phyloP scores from a whole-genome alignment of 495 filamentous ascomycete species.

The Neurospora hispaniola region DNA sequence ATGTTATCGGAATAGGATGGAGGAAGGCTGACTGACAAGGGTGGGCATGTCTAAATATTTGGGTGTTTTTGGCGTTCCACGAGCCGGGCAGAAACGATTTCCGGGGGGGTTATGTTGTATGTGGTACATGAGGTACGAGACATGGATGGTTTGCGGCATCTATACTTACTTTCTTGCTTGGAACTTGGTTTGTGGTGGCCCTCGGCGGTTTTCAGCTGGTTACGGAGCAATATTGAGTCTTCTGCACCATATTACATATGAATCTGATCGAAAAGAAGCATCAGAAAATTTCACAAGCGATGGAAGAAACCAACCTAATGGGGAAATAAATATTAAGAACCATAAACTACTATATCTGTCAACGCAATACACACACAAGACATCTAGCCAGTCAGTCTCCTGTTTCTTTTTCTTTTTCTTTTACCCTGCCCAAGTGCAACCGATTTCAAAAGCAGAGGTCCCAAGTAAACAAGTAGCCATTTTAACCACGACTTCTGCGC shows the following conservation, averaged over 20 bases:
- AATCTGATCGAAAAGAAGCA: not conserved
- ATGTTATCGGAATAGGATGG: constrained; percentile 44
- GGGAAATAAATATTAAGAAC: not conserved
- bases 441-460: not conserved
- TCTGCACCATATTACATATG: not conserved
- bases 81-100: not conserved
- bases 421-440: not conserved
- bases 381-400: not conserved
- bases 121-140: not conserved
- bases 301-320: not conserved
- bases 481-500: not conserved
- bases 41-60: not conserved
- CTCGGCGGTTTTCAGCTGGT: not conserved
- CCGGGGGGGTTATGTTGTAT: not conserved
- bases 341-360: not conserved
- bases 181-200: not conserved
- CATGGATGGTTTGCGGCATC: not conserved
- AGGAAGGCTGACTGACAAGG: not conserved
- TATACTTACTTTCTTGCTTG: not conserved
- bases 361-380: not conserved
- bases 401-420: not conserved
- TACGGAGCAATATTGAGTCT: not conserved
- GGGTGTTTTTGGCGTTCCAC: not conserved
- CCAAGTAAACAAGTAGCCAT: not conserved
- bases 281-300: not conserved